Conservation (phyloP, 164 flowering plant species). For the Nymphaea thermarum region DNA sequence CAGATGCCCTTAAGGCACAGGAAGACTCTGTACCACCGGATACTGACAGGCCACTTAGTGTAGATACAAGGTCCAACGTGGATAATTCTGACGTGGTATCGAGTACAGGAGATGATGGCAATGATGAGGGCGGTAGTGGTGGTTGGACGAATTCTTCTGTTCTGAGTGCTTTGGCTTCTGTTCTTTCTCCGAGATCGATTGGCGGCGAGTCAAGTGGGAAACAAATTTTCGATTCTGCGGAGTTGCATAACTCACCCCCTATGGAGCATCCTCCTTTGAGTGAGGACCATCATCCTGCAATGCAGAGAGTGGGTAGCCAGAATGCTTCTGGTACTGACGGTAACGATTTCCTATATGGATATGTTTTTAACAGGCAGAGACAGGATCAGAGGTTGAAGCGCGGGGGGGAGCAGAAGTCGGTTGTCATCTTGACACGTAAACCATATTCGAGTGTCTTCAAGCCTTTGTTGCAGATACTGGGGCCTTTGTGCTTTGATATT, state of each 20-base stretch:
- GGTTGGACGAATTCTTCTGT: not conserved
- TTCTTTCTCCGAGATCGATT: not conserved
- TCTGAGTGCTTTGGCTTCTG: not conserved
- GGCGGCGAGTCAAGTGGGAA: not conserved
- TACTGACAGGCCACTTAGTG: slow-evolving; percentile 9
- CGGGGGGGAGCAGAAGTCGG: slow-evolving; percentile 97
- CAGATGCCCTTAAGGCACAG: slow-evolving; percentile 13
- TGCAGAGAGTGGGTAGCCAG: not conserved
- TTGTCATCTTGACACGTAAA: slow-evolving; percentile 68
- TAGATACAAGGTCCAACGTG: not conserved
- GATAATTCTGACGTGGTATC: not conserved
- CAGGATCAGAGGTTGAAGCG: slow-evolving; percentile 94
- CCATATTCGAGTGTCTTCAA: slow-evolving; percentile 86
- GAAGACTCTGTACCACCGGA: slow-evolving; percentile 18
- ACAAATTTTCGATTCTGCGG: not conserved
- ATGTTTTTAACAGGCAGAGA: slow-evolving; percentile 93
- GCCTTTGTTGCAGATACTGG: slow-evolving; percentile 90
- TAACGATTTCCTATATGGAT: slow-evolving; percentile 64
- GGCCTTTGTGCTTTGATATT: slow-evolving; percentile 87
- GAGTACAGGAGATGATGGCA: not conserved
- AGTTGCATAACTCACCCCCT: not conserved
- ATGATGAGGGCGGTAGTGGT: slow-evolving; percentile 3
- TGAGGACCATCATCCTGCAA: not conserved
- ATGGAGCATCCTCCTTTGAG: not conserved
- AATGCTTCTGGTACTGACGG: not conserved